Evolutionary conservation across 176 grass and related monocot genomes (phyloP).

Genomic region (Carex littledalei): DNA sequence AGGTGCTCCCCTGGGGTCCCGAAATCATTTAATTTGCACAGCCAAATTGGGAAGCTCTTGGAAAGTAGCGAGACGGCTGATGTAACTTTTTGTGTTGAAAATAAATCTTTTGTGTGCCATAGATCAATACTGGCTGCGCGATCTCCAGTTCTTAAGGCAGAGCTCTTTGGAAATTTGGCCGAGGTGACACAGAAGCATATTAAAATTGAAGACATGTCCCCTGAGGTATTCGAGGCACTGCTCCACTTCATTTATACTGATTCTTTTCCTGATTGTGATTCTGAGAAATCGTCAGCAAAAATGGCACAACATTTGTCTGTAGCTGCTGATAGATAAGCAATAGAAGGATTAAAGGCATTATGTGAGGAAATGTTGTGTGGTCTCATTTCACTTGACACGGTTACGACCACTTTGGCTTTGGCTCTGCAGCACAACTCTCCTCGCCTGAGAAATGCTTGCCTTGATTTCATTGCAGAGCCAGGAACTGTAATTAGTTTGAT

Average conservation of each 20-base stretch:
- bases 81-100: background rate
- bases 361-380: background rate
- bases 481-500: background rate
- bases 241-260: background rate
- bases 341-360: constrained; percentile 7
- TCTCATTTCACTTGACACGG: background rate
- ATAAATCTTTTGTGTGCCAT: background rate
- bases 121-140: background rate
- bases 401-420: background rate
- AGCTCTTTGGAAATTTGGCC: background rate
- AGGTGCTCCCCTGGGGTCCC: too few species aligned
- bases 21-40: too few species aligned
- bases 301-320: constrained; percentile 3
- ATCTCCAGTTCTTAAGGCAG: background rate
- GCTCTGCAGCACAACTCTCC: background rate
- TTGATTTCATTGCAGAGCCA: background rate
- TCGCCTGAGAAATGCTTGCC: background rate
- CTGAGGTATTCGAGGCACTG: background rate
- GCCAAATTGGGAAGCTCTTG: background rate
- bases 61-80: background rate
- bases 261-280: background rate
- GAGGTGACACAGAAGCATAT: background rate
- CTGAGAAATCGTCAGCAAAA: background rate
- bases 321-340: background rate
- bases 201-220: background rate